Evolutionary conservation across 2,329 filamentous ascomycete genomes (phyloP).

Genomic region (Daldinia sp.): DNA sequence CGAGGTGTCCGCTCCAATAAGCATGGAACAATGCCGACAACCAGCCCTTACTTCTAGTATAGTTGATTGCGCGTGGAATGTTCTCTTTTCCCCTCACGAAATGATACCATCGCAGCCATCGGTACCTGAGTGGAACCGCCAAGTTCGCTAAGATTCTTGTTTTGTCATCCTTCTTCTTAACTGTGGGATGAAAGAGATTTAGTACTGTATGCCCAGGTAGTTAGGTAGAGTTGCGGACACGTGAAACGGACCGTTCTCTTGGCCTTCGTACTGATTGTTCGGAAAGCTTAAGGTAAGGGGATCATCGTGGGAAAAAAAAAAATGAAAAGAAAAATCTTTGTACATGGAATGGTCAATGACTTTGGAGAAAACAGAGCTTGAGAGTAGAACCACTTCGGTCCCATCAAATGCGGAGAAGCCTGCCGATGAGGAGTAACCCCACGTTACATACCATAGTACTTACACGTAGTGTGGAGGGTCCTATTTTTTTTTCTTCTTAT

Average conservation of each 20-base stretch:
- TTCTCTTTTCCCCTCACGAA: conserved; percentile 1
- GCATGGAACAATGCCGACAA: conserved; percentile 14
- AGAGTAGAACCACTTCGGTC: background rate
- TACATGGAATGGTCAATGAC: conserved; percentile 1
- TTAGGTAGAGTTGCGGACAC: background rate
- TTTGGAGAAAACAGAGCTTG: conserved; percentile 20
- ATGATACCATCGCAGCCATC: conserved; percentile 10
- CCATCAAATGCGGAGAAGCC: conserved; percentile 32
- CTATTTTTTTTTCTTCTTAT: background rate
- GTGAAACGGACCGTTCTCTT: conserved; percentile 14
- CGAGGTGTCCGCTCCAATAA: conserved; percentile 12
- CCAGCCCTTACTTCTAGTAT: conserved; percentile 9
- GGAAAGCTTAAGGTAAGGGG: conserved; percentile 1
- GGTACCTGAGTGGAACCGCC: conserved; percentile 28
- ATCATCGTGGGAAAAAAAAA: conserved; percentile 3
- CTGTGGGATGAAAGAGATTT: no score
- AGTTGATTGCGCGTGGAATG: conserved; percentile 8
- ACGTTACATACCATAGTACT: background rate
- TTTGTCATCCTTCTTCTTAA: conserved; percentile 11
- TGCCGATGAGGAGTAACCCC: background rate
- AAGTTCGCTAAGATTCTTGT: conserved; percentile 27
- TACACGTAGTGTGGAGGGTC: background rate
- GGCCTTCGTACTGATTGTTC: background rate
- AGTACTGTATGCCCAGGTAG: no score
- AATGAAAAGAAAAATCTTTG: background rate